Percentiles rank a stretch among this genome's conserved stretches.
phyloP scores from a whole-genome alignment of 495 filamentous ascomycete genomes.

The Hyphodiscus hymeniophilus region DNA sequence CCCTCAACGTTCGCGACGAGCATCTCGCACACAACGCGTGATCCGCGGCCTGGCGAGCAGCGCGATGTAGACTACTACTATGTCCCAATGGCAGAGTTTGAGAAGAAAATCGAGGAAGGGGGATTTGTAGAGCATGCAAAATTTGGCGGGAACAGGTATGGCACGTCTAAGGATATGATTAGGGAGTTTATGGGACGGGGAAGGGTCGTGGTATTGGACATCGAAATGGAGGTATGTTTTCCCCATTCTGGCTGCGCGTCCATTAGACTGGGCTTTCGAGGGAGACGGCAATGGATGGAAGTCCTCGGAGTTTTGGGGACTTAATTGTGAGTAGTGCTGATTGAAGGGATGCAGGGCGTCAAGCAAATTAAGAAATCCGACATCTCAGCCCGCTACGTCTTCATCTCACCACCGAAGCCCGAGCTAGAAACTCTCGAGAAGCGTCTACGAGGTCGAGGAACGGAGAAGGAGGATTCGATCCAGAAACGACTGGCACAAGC shows the following conservation, averaged over 20 bases:
- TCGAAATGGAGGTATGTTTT: conserved; percentile 73
- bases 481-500: conserved; percentile 71
- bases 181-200: conserved; percentile 63
- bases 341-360: conserved; percentile 49
- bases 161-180: conserved; percentile 71
- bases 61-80: conserved; percentile 81
- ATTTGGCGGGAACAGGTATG: conserved; percentile 85
- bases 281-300: not conserved
- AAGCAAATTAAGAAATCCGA: conserved; percentile 82
- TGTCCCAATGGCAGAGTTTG: conserved; percentile 58
- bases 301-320: not conserved
- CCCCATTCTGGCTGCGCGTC: not conserved
- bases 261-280: not conserved
- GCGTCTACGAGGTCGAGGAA: conserved; percentile 72
- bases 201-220: conserved; percentile 65
- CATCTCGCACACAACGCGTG: conserved; percentile 79
- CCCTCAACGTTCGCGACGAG: conserved; percentile 74
- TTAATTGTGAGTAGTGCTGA: not conserved
- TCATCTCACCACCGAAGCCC: conserved; percentile 74
- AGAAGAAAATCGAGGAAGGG: conserved; percentile 54
- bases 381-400: conserved; percentile 74
- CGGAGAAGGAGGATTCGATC: conserved; percentile 73
- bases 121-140: conserved; percentile 86
- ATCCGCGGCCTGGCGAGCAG: conserved; percentile 66
- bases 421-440: conserved; percentile 62